Evolutionary conservation across 116 monocot genomes (phyloP).

Genomic region (Thalassia testudinum): DNA sequence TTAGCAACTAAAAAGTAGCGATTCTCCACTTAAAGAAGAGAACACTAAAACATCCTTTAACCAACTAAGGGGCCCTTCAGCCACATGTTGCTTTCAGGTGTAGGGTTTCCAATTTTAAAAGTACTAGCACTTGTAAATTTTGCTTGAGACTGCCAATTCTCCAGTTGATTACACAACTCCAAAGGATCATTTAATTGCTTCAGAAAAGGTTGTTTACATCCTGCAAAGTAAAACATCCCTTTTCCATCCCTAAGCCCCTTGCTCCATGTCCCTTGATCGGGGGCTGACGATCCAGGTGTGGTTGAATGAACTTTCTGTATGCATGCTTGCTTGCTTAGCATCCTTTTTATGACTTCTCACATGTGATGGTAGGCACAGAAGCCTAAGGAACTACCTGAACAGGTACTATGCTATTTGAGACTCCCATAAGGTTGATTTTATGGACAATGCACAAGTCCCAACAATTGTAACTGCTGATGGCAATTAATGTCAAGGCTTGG

Average conservation of each 20-base stretch:
- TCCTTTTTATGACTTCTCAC: too few relatives aligned
- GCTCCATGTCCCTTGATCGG: slow-evolving; percentile 94
- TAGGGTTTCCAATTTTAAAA: slow-evolving; percentile 4
- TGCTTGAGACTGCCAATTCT: slow-evolving; percentile 8
- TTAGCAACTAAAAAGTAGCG: too few relatives aligned
- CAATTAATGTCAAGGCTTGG: slow-evolving; percentile 6
- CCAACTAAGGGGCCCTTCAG: slow-evolving; percentile 15
- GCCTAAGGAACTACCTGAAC: slow-evolving; percentile 76
- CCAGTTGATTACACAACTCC: slow-evolving; percentile 6
- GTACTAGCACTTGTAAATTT: slow-evolving; percentile 9
- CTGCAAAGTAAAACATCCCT: slow-evolving; percentile 53
- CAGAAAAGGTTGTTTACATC: slow-evolving; percentile 31
- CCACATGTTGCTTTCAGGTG: slow-evolving; percentile 10
- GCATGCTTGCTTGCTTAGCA: too few relatives aligned
- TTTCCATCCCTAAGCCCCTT: slow-evolving; percentile 82
- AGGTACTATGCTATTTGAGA: slow-evolving; percentile 72
- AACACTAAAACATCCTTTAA: too few relatives aligned
- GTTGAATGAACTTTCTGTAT: too few relatives aligned
- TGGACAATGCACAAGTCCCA: slow-evolving; percentile 56
- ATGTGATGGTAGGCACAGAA: slow-evolving; percentile 78
- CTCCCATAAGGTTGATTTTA: slow-evolving; percentile 80
- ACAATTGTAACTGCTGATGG: slow-evolving; percentile 45
- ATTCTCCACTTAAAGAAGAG: too few relatives aligned
- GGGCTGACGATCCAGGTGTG: too few relatives aligned
- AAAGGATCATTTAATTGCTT: slow-evolving; percentile 12